These are phyloP conservation scores for Aspergillus calidoustus DNA, from an alignment of 2,329 filamentous ascomycete species.

Conservation along the genomic window DNA sequence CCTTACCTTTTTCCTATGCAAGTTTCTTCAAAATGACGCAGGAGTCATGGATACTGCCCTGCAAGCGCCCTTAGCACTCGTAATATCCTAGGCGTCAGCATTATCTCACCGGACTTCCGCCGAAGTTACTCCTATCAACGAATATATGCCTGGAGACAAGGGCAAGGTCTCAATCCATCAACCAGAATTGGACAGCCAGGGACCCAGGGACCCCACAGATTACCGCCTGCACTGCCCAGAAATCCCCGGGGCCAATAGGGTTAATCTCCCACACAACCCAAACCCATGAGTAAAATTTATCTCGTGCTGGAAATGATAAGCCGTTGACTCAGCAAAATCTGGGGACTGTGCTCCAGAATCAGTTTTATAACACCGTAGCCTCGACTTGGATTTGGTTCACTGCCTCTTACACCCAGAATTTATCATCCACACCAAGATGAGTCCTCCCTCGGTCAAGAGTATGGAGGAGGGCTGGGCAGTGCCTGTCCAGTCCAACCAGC, in stretches of 20 bases:
- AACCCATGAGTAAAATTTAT: conserved; percentile 16
- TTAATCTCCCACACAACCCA: conserved; percentile 8
- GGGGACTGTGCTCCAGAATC: neutral
- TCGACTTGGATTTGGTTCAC: neutral
- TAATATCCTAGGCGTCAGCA: neutral
- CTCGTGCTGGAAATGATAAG: conserved; percentile 20
- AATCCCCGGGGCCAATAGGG: conserved; percentile 12
- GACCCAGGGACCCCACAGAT: neutral
- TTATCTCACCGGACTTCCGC: neutral
- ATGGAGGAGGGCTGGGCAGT: conserved; percentile 17
- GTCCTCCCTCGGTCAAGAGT: conserved; percentile 15
- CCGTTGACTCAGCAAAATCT: conserved; percentile 14
- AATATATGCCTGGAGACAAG: neutral
- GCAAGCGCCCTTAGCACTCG: neutral
- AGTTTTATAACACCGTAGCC: conserved; percentile 8
- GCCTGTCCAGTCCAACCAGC: neutral
- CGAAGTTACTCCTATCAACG: conserved; percentile 2
- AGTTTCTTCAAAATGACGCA: neutral
- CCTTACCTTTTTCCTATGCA: neutral
- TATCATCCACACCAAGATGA: conserved; percentile 8
- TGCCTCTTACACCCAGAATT: neutral
- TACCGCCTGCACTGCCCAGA: neutral
- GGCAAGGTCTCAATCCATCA: neutral
- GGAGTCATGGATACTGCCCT: neutral
- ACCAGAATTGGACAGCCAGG: conserved; percentile 1